Evolutionary conservation across 2,329 filamentous ascomycete species (phyloP), one percentile per base, ranked within the genome.

Genomic region (Colletotrichum sp.): DNA sequence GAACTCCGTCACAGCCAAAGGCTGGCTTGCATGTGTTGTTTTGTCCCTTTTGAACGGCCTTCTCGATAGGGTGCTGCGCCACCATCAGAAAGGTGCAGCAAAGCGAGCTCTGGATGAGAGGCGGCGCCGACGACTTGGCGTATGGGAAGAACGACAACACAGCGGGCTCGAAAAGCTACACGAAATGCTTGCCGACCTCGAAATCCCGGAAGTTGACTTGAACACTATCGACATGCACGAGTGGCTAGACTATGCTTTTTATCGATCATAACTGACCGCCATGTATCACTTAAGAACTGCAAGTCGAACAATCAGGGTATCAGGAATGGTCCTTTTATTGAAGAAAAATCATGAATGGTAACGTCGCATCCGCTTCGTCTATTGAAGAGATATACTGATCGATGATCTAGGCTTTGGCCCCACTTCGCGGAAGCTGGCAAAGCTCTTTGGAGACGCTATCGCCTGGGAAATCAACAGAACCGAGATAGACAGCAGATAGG

Each of bases 211-310:
- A 8, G 64, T 75, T 10, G 73, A 75, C 22, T 32, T 75, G 7
- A 75, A 75, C 5, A 75, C 73, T 18, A 65, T 75, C 18, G 64
- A 75, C 12, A 73, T 75, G 69, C 73, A 75, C 10, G 73, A 75
- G 34, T 75, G 73, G 73, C 65, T 75, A 6, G 73, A 75, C 10
- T 75, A 75, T 28, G 69, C 72, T 2, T 75, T 75, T 32, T 63
- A 71, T 30, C 68, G 68, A 28, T 71, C 72, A 36, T 71, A 26
- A 59, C 44, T 2, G 3, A 52, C 44, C 6, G n/a, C 12, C n/a
- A 52, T 22, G 8, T 13, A 22, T 52, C 44, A 52, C 12, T 24
- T 13, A 8, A 52, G n/a, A 52, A 52, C n/a, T 0, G n/a, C 44
- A 52, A 3, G 2, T 13, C n/a, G 44, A 52, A 12, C 1, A 6